Percentiles rank a stretch among this genome's conserved stretches.
Evolutionary conservation across 345 rosid genomes (phyloP).

Genomic region (Noccaea caerulescens): DNA sequence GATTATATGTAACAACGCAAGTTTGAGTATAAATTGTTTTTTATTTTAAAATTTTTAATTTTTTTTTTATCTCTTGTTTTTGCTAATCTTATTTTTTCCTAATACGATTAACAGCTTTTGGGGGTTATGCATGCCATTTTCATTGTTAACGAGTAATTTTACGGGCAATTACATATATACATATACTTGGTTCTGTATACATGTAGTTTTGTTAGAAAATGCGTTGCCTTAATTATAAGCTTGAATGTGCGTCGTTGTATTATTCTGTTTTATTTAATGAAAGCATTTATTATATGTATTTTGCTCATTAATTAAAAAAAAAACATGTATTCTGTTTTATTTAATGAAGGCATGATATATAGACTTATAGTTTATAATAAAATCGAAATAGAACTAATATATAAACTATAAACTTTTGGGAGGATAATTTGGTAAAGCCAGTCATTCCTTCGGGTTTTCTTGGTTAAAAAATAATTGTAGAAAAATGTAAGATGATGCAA

Average conservation of each 20-base stretch:
- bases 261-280: constrained; percentile 11
- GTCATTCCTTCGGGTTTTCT: background rate
- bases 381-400: background rate
- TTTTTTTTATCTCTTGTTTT: too few species aligned
- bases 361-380: background rate
- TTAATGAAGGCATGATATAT: constrained; percentile 8
- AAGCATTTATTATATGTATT: constrained; percentile 17
- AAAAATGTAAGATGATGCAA: constrained; percentile 7
- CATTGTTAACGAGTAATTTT: too few species aligned
- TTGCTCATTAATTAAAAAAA: background rate
- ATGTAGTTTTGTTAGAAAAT: constrained; percentile 31
- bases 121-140: too few species aligned
- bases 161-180: too few species aligned
- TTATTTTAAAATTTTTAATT: too few species aligned
- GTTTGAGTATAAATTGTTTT: too few species aligned
- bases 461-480: background rate
- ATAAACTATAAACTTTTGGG: background rate
- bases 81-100: too few species aligned
- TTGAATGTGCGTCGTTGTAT: constrained; percentile 36
- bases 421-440: background rate
- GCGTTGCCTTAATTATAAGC: constrained; percentile 41
- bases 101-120: too few species aligned
- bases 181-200: background rate
- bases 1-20: too few species aligned
- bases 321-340: background rate